Base-by-base conservation (phyloP, 2,329 filamentous ascomycete species). In the Calonectria hongkongensis region DNA sequence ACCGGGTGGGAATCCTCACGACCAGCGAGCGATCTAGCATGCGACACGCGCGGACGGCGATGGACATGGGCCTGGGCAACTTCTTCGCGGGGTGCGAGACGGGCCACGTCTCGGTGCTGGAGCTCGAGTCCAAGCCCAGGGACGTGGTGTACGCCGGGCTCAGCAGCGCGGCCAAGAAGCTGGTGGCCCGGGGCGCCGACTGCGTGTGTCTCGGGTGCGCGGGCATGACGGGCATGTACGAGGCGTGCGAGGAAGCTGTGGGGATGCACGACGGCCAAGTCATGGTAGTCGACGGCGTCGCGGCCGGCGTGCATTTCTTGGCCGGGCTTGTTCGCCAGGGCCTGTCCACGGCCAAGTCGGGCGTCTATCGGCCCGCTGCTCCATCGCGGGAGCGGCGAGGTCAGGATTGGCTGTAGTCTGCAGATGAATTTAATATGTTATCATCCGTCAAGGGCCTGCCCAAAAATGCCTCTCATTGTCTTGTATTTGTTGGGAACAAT, bases 11-110 rank as follows among this genome's bases (percentile, higher is more conserved):
- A 28, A 50, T 67, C 39, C 27, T 67, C 18, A 67, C 65, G 9
- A 67, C 65, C 50, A 67, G 65, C 65, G 48, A 56, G 50, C 65
- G 65, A 16, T 67, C 65, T 41, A 67, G 48, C n/a, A 28, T 47
- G 30, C 47, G 39, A 18, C 65, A 67, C 51, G 65, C 39, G 12
- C 47, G 27, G 21, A 45, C 65, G 13, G 33, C 48, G 9, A 18
- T 18, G 4, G 65, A 67, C 39, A 18, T 54, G n/a, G 65, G 65
- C 50, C 65, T 67, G 65, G 50, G 45, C 33, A 48, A 48, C n/a
- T 67, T 67, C 18, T 56, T 43, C 8, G 65, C 51, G 7, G 65
- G 65, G 36, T 67, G 50, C 51, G 65, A 67, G 48, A 50, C 47
- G 18, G 47, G 45, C 51, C 36, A 67, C 30, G 48, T 67, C 21